Conservation (phyloP, 225 moss, liverwort and hornwort genomes). For the Pleurozium schreberi region DNA sequence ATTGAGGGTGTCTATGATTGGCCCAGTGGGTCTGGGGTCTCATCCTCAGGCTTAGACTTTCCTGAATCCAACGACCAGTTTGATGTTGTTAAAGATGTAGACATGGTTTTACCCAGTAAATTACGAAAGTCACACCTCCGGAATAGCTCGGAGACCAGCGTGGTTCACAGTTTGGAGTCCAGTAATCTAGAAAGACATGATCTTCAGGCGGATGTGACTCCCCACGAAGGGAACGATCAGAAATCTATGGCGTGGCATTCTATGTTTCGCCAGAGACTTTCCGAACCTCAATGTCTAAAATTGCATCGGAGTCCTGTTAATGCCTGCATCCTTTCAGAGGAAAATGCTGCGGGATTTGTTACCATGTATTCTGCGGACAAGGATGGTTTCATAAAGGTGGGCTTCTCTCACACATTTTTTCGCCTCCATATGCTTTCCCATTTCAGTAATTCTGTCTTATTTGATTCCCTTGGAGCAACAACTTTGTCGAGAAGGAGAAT, state of each 20-base stretch:
- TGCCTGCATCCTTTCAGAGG: conserved; percentile 71
- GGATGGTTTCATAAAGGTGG: conserved; percentile 86
- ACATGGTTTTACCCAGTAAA: conserved; percentile 29
- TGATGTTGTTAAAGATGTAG: conserved; percentile 32
- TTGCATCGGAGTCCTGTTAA: conserved; percentile 84
- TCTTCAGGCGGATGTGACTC: neutral
- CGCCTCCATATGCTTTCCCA: neutral
- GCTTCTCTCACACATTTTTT: neutral
- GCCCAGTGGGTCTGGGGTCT: conserved; percentile 4
- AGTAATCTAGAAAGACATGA: neutral
- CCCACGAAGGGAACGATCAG: neutral
- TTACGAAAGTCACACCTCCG: neutral
- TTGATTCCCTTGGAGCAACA: neutral
- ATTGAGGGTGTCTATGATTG: neutral
- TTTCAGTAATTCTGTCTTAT: neutral
- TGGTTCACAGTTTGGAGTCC: neutral
- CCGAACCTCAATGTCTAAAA: conserved; percentile 64
- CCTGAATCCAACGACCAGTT: conserved; percentile 18
- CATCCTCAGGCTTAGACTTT: conserved; percentile 11
- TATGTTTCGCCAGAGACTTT: conserved; percentile 81
- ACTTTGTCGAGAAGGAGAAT: neutral
- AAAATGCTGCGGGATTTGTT: conserved; percentile 84
- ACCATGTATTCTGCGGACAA: conserved; percentile 87
- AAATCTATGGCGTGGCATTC: conserved; percentile 57
- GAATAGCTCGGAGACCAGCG: neutral